These are phyloP conservation scores for Exophiala aquamarina DNA, from an alignment of 2,329 filamentous ascomycete genomes.

Conservation along the genomic window DNA sequence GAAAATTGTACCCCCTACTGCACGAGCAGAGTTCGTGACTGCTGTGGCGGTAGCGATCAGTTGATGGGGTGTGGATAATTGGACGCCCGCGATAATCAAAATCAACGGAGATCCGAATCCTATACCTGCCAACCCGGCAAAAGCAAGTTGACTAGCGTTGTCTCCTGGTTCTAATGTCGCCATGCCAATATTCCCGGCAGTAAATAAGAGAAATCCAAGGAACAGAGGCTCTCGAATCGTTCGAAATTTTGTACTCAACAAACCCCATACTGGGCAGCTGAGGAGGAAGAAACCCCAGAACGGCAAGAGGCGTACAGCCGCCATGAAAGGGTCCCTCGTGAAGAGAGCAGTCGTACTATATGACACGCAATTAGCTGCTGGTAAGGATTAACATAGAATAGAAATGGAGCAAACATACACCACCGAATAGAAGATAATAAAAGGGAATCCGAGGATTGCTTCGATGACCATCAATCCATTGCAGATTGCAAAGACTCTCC, in stretches of 20 bases:
- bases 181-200: constrained; percentile 11
- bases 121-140: constrained; percentile 8
- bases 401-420: background rate
- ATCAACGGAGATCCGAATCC: constrained; percentile 15
- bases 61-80: constrained; percentile 12
- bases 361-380: background rate
- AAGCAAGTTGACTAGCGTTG: constrained; percentile 2
- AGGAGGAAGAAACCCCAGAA: background rate
- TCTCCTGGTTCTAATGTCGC: constrained; percentile 14
- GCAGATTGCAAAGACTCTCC: constrained; percentile 6
- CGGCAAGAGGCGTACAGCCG: background rate
- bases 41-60: constrained; percentile 18
- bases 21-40: constrained; percentile 12
- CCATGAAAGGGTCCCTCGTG: constrained; percentile 5
- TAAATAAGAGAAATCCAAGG: constrained; percentile 9
- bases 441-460: constrained; percentile 6
- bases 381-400: background rate
- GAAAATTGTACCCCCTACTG: constrained; percentile 14
- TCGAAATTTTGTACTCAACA: constrained; percentile 5
- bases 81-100: constrained; percentile 15
- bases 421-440: constrained; percentile 5
- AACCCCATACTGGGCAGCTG: constrained; percentile 9
- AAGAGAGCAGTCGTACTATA: constrained; percentile 4
- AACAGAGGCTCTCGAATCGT: constrained; percentile 8
- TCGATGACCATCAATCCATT: constrained; percentile 6